phyloP scores from a whole-genome alignment of 176 grass and related monocot genomes.

The Lolium perenne region DNA sequence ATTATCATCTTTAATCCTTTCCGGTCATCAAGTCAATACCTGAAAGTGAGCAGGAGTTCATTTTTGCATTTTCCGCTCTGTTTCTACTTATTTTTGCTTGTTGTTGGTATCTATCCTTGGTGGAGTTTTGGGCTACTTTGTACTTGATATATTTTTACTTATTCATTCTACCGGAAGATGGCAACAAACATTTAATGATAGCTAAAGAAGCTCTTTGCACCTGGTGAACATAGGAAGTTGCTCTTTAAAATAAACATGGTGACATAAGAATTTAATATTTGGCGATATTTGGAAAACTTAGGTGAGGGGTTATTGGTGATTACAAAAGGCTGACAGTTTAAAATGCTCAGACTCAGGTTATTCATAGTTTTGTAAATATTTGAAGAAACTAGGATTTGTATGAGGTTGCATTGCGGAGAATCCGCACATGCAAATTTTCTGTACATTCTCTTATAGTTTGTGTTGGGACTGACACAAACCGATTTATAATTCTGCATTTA shows the following conservation, averaged over 20 bases:
- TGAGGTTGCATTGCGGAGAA: not conserved
- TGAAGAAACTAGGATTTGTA: constrained; percentile 33
- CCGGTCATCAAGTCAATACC: not conserved
- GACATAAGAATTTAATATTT: no score
- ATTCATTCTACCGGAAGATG: constrained; percentile 27
- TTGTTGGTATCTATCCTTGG: not conserved
- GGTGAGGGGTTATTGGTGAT: constrained; percentile 15
- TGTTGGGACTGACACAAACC: no score
- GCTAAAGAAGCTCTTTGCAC: not conserved
- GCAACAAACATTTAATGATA: not conserved
- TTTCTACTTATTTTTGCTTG: not conserved
- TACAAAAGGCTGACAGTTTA: not conserved
- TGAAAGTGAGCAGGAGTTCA: not conserved
- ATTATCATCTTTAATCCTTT: constrained; percentile 18
- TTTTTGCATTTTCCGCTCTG: not conserved
- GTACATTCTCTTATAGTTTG: not conserved
- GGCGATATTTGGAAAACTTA: not conserved
- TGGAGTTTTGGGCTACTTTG: constrained; percentile 35
- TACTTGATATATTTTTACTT: constrained; percentile 24
- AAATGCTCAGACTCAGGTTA: not conserved
- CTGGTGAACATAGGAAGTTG: not conserved
- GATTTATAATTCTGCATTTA: constrained; percentile 9
- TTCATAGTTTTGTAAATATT: constrained; percentile 10
- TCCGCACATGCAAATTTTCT: not conserved
- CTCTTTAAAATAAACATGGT: not conserved